These are phyloP conservation scores for Clonostachys rosea DNA, from an alignment of 2,329 filamentous ascomycete species.

Conservation along the genomic window DNA sequence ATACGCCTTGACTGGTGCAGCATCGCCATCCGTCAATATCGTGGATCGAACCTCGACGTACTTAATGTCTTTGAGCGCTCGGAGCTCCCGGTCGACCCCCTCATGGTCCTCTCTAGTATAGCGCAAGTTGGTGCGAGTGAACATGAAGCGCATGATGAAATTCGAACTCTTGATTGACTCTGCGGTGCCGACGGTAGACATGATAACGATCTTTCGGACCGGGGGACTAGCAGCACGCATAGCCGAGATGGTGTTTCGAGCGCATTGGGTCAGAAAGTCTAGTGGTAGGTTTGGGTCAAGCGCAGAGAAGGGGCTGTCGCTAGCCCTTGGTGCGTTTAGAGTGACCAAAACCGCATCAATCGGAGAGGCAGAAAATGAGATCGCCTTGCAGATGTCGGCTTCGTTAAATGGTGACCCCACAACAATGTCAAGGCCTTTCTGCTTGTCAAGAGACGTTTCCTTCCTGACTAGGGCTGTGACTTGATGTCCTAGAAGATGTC, in stretches of 20 bases:
- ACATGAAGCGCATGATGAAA: conserved; percentile 30
- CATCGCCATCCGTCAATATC: conserved; percentile 32
- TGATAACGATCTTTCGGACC: conserved; percentile 32
- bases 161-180: conserved; percentile 31
- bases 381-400: conserved; percentile 20
- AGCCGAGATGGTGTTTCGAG: conserved; percentile 23
- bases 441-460: conserved; percentile 14
- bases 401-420: conserved; percentile 24
- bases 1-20: conserved; percentile 25
- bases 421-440: conserved; percentile 22
- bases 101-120: conserved; percentile 40
- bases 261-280: conserved; percentile 37
- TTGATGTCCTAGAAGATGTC: conserved; percentile 17
- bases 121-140: conserved; percentile 37
- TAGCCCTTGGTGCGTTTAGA: conserved; percentile 34
- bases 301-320: conserved; percentile 39
- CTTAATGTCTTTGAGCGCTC: conserved; percentile 3
- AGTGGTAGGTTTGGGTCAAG: conserved; percentile 25
- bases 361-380: conserved; percentile 7
- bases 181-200: conserved; percentile 41
- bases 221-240: conserved; percentile 28
- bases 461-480: conserved; percentile 37
- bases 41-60: conserved; percentile 33
- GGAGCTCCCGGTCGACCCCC: conserved; percentile 30
- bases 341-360: conserved; percentile 38